Evolutionary conservation across 2,329 filamentous ascomycete species (phyloP).

Genomic region (Verruconis gallopava): DNA sequence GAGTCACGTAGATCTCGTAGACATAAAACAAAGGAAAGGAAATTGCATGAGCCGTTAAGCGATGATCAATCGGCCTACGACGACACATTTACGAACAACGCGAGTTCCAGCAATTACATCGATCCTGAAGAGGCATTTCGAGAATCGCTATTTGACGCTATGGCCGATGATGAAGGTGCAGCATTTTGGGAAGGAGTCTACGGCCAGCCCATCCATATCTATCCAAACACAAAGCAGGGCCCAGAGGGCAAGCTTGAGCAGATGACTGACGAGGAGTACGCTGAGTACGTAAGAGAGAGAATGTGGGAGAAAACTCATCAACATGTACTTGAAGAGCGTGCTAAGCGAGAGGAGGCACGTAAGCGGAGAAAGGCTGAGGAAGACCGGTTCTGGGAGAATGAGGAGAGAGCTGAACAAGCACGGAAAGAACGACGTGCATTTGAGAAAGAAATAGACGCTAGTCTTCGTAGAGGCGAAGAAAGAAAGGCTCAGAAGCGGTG

Average conservation of each 20-base stretch:
- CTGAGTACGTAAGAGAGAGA: slow-evolving; percentile 64
- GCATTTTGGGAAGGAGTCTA: slow-evolving; percentile 95
- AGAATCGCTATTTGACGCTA: slow-evolving; percentile 89
- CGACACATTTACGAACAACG: slow-evolving; percentile 9
- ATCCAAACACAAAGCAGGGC: slow-evolving; percentile 37
- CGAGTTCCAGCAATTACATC: neutral
- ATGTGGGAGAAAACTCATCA: slow-evolving; percentile 97
- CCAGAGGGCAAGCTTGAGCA: slow-evolving; percentile 50
- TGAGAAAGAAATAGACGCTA: slow-evolving; percentile 54
- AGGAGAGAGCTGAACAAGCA: slow-evolving; percentile 31
- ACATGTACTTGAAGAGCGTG: slow-evolving; percentile 65
- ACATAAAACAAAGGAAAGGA: slow-evolving; percentile 3
- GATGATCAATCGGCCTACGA: slow-evolving; percentile 8
- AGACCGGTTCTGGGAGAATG: slow-evolving; percentile 18
- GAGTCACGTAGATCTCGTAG: neutral
- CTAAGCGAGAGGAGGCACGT: slow-evolving; percentile 43
- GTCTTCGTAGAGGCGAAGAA: slow-evolving; percentile 53
- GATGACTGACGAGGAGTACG: slow-evolving; percentile 92
- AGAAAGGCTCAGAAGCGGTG: slow-evolving; percentile 43
- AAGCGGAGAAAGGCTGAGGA: slow-evolving; percentile 33
- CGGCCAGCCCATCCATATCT: slow-evolving; percentile 82
- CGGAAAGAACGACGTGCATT: slow-evolving; percentile 27
- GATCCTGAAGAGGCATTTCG: slow-evolving; percentile 70
- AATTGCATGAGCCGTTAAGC: neutral
- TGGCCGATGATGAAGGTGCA: slow-evolving; percentile 93